phyloP scores from a whole-genome alignment of 805 yeast species.

The Suhomyces sp. region DNA sequence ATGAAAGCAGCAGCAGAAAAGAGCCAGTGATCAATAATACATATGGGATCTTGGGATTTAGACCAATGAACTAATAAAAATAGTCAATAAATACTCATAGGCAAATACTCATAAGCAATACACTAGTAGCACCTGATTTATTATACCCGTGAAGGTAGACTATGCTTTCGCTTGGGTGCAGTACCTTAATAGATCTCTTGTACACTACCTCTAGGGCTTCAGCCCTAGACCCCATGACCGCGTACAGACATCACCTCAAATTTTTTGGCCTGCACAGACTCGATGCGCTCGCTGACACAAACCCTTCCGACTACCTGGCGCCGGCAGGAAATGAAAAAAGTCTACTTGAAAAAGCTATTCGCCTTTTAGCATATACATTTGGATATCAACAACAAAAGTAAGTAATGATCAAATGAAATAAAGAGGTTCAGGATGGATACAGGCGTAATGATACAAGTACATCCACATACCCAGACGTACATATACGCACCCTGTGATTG shows the following conservation, averaged over 20 bases:
- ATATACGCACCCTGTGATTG: neutral
- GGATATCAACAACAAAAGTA: conserved; percentile 10
- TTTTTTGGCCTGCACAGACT: conserved; percentile 5
- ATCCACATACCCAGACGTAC: neutral
- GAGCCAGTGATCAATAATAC: conserved; percentile 6
- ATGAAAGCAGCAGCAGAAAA: conserved; percentile 42
- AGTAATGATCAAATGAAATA: conserved; percentile 1
- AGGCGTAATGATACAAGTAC: neutral
- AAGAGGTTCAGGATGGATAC: neutral
- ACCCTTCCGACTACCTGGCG: neutral
- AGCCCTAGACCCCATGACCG: conserved; percentile 6
- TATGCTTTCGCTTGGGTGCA: neutral
- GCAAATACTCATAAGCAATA: neutral
- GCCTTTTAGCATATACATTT: conserved; percentile 5
- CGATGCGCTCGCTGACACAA: conserved; percentile 6
- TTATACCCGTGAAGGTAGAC: too few species aligned
- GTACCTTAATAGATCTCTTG: neutral
- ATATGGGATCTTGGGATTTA: too few species aligned
- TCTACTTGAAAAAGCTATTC: conserved; percentile 4
- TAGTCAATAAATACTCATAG: neutral
- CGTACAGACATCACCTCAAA: neutral
- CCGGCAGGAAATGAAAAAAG: conserved; percentile 7
- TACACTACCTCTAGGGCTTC: neutral
- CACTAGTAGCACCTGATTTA: neutral
- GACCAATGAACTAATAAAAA: too few species aligned